Evolutionary conservation across 1,284 basidiomycete genomes (phyloP).

Genomic region (Coniophora puteana): DNA sequence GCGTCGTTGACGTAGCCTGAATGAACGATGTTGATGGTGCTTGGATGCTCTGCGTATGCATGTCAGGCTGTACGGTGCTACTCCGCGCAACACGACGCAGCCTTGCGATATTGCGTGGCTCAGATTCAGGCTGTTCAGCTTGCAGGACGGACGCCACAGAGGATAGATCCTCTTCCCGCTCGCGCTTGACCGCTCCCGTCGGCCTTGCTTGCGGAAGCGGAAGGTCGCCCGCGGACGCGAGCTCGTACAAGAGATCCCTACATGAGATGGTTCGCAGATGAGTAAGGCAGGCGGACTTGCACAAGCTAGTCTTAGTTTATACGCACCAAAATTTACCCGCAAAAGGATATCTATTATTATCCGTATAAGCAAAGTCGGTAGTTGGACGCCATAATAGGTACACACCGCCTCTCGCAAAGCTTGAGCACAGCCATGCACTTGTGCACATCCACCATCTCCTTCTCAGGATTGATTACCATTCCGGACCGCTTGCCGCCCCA

Average conservation of each 20-base stretch:
- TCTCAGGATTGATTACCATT: slow-evolving; percentile 41
- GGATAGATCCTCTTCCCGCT: slow-evolving; percentile 49
- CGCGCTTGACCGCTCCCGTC: slow-evolving; percentile 51
- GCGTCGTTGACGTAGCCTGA: slow-evolving; percentile 57
- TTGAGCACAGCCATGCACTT: slow-evolving; percentile 55
- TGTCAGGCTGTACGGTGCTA: background rate
- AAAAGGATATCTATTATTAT: slow-evolving; percentile 24
- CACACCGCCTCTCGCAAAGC: slow-evolving; percentile 28
- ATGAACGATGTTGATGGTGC: slow-evolving; percentile 28
- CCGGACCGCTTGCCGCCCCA: slow-evolving; percentile 53
- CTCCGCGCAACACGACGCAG: slow-evolving; percentile 28
- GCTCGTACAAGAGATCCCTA: slow-evolving; percentile 67
- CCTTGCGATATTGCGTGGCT: slow-evolving; percentile 28
- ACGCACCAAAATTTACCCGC: slow-evolving; percentile 27
- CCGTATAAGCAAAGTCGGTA: background rate
- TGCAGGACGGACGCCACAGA: slow-evolving; percentile 10
- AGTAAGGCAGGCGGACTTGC: background rate
- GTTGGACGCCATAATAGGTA: background rate
- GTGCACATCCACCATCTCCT: slow-evolving; percentile 59
- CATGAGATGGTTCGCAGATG: background rate
- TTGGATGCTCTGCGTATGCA: background rate
- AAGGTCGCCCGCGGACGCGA: slow-evolving; percentile 63
- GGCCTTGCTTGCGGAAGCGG: slow-evolving; percentile 54
- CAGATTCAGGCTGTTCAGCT: slow-evolving; percentile 7
- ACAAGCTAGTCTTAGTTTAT: background rate